A percentile compares a stretch with the other conserved stretches of the same genome.
Conservation (phyloP, 2,329 filamentous ascomycete genomes). For the Acephala macrosclerotiorum region DNA sequence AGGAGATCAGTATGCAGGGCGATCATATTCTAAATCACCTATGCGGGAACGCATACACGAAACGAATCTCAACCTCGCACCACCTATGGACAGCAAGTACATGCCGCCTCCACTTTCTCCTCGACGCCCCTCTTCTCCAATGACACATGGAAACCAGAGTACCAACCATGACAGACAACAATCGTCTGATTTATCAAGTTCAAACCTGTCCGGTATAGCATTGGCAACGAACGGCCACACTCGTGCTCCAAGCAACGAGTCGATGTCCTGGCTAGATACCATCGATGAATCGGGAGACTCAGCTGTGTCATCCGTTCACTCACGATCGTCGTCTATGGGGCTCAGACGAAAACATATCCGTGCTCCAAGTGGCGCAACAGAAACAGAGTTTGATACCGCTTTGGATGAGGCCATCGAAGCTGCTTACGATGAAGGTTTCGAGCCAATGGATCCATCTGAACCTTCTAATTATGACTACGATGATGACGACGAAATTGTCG, state of each 20-base stretch:
- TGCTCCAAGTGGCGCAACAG: slow-evolving; percentile 73
- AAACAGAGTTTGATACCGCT: slow-evolving; percentile 92
- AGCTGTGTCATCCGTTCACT: slow-evolving; percentile 80
- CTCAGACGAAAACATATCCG: slow-evolving; percentile 75
- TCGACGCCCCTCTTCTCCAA: slow-evolving; percentile 60
- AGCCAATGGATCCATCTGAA: slow-evolving; percentile 64
- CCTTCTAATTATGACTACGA: slow-evolving; percentile 43
- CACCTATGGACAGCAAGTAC: slow-evolving; percentile 62
- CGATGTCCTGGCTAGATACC: slow-evolving; percentile 92
- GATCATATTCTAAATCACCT: slow-evolving; percentile 61
- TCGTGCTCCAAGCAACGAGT: slow-evolving; percentile 75
- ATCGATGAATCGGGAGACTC: slow-evolving; percentile 91
- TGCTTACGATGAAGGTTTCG: slow-evolving; percentile 91
- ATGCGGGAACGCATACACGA: slow-evolving; percentile 49
- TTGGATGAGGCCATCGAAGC: slow-evolving; percentile 95
- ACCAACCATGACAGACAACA: slow-evolving; percentile 44
- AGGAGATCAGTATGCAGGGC: slow-evolving; percentile 48
- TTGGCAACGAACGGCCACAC: slow-evolving; percentile 50
- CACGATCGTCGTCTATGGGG: slow-evolving; percentile 75
- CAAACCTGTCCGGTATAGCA: slow-evolving; percentile 47
- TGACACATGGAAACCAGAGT: slow-evolving; percentile 40
- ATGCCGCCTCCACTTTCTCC: slow-evolving; percentile 78
- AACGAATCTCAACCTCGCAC: slow-evolving; percentile 51
- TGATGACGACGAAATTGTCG: slow-evolving; percentile 55
- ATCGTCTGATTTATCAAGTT: slow-evolving; percentile 40